phyloP scores from a whole-genome alignment of 2,329 filamentous ascomycete species.

The Madurella fahalii region DNA sequence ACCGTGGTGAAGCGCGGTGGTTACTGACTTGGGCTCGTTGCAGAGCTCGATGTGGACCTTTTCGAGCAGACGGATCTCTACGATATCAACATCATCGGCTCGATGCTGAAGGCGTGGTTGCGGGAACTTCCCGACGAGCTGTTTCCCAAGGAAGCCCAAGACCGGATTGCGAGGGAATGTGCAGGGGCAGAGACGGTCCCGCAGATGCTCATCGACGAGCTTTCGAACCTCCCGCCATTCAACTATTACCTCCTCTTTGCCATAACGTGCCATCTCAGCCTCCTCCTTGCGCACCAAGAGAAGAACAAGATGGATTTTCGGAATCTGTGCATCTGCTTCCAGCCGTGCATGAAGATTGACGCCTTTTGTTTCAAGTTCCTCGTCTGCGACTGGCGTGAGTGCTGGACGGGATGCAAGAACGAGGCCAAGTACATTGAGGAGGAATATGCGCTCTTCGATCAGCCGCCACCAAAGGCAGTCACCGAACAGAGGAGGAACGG shows the following conservation, averaged over 20 bases:
- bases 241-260: conserved; percentile 98
- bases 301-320: conserved; percentile 99
- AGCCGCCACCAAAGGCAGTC: conserved; percentile 44
- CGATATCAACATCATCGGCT: conserved; percentile 94
- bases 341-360: conserved; percentile 95
- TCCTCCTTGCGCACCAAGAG: conserved; percentile 84
- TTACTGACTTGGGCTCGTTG: conserved; percentile 18
- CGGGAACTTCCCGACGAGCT: conserved; percentile 92
- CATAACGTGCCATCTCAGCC: conserved; percentile 91
- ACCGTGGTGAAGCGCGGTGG: not conserved
- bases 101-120: conserved; percentile 94
- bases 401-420: conserved; percentile 94
- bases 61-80: conserved; percentile 85
- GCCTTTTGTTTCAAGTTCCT: conserved; percentile 93
- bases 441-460: conserved; percentile 59
- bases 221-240: conserved; percentile 91
- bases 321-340: conserved; percentile 94
- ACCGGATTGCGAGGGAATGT: conserved; percentile 75
- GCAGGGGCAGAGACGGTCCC: conserved; percentile 75
- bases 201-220: conserved; percentile 80
- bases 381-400: conserved; percentile 91
- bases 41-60: conserved; percentile 83
- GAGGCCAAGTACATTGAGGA: conserved; percentile 75
- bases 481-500: conserved; percentile 12
- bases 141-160: conserved; percentile 79